phyloP scores from a whole-genome alignment of 2,329 filamentous ascomycete species.

The Pseudocercospora musae region DNA sequence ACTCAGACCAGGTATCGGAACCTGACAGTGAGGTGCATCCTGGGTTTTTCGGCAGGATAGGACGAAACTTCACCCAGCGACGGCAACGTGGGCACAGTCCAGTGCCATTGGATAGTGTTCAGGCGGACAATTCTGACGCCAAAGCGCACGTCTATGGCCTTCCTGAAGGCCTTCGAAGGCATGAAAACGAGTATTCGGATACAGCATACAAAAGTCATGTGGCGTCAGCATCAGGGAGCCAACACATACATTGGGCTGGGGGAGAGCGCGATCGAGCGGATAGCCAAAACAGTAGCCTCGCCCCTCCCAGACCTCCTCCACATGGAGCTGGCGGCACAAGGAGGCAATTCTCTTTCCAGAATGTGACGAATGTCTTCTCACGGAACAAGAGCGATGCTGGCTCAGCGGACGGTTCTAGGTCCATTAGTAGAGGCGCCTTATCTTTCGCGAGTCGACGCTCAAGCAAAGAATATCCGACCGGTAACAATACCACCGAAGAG shows the following conservation, averaged over 20 bases:
- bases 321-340: conserved; percentile 50
- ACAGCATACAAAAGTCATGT: conserved; percentile 45
- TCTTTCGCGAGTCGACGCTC: conserved; percentile 32
- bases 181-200: conserved; percentile 50
- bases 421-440: conserved; percentile 34
- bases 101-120: conserved; percentile 37
- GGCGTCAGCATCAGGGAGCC: conserved; percentile 29
- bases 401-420: conserved; percentile 27
- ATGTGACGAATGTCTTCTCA: conserved; percentile 60
- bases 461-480: conserved; percentile 23
- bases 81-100: conserved; percentile 30
- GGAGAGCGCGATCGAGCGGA: conserved; percentile 40
- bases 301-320: conserved; percentile 58
- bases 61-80: conserved; percentile 22
- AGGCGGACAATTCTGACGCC: conserved; percentile 20
- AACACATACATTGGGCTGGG: conserved; percentile 51
- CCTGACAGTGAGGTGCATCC: conserved; percentile 44
- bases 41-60: conserved; percentile 44
- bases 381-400: conserved; percentile 45
- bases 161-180: conserved; percentile 42
- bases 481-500: conserved; percentile 34
- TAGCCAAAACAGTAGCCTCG: conserved; percentile 44
- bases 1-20: conserved; percentile 52
- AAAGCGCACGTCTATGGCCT: conserved; percentile 52
- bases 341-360: conserved; percentile 91